Conservation (phyloP, 352 stramenopile genomes). For the Phytophthora fragariae region DNA sequence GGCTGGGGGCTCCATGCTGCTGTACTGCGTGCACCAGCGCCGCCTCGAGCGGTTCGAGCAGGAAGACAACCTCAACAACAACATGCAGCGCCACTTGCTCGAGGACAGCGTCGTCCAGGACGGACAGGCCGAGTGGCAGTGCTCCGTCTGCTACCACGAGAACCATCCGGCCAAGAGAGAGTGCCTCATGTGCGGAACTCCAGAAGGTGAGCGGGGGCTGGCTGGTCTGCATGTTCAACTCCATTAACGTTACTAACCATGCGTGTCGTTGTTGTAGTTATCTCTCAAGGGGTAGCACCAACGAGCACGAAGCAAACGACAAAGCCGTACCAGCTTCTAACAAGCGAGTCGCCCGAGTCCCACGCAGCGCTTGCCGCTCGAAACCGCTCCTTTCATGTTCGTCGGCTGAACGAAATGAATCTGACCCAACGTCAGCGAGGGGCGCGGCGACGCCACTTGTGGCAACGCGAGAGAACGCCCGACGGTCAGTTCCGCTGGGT, state of each 20-base stretch:
- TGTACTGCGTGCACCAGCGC: slow-evolving; percentile 78
- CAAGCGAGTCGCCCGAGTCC: slow-evolving; percentile 35
- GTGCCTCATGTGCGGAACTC: slow-evolving; percentile 85
- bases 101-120: slow-evolving; percentile 80
- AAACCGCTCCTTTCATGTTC: slow-evolving; percentile 84
- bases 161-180: slow-evolving; percentile 85
- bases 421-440: slow-evolving; percentile 81
- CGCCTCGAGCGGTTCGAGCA: slow-evolving; percentile 64
- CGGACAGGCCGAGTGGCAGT: slow-evolving; percentile 84
- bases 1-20: slow-evolving; percentile 45
- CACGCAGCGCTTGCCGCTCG: slow-evolving; percentile 57
- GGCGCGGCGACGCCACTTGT: slow-evolving; percentile 74
- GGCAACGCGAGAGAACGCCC: slow-evolving; percentile 76
- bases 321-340: slow-evolving; percentile 39
- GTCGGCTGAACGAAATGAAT: slow-evolving; percentile 82
- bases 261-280: slow-evolving; percentile 42
- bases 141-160: slow-evolving; percentile 84
- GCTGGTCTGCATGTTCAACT: neutral
- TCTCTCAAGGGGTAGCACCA: slow-evolving; percentile 64
- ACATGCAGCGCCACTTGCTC: slow-evolving; percentile 88
- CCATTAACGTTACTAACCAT: neutral
- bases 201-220: slow-evolving; percentile 50
- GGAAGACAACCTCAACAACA: slow-evolving; percentile 83
- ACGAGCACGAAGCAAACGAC: slow-evolving; percentile 16
- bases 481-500: slow-evolving; percentile 86